Base-by-base conservation (phyloP, 1,139 yeast genomes). In the Pichia sp. region DNA sequence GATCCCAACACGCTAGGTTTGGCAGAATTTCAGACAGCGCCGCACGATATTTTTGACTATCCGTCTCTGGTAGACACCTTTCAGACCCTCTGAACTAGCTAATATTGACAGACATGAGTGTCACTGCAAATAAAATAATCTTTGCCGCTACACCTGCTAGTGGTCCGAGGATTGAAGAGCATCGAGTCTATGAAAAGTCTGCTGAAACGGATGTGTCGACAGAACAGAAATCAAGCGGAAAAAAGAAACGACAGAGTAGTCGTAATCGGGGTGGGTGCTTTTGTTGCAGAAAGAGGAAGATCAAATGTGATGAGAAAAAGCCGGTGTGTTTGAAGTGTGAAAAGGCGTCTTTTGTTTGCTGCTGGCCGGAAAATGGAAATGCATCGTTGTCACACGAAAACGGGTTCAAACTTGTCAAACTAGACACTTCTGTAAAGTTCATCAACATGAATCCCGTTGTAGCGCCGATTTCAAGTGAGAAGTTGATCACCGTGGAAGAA, bases 241-340 rank as follows among this genome's bases (percentile, higher is more conserved):
- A 10, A 11, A 23, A 19, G 31, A 19, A 42, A 19, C 41, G 41
- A 16, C 45, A 23, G 8, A 43, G 52, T 29, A 45, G 31, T 16
- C 30, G 54, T 36, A 47, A 45, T 16, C 47, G 47, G 26, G 50
- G 49, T n/a, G 58, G 59, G 3, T 57, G 59, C 45, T 44, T 57
- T 5, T 57, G 59, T 31, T 57, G 59, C 40, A 30, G 59, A 10
- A 57, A 55, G 32, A 19, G 59, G n/a, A 57, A 57, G 40, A 49
- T 55, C 13, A 57, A 53, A 47, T 57, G 59, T 45, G 58, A 57
- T 51, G 59, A 51, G 31, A 7, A 30, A 1, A 53, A 51, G 38
- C 58, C 59, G 1, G 16, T 8, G 4, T 57, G 59, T 42, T 5
- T 13, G 1, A 55, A 50, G 13, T 57, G 59, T 49, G 45, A 46